Percentiles rank a stretch among this genome's conserved stretches.
Evolutionary conservation across 2,329 filamentous ascomycete species (phyloP).

Genomic region (Sporothrix curviconia): DNA sequence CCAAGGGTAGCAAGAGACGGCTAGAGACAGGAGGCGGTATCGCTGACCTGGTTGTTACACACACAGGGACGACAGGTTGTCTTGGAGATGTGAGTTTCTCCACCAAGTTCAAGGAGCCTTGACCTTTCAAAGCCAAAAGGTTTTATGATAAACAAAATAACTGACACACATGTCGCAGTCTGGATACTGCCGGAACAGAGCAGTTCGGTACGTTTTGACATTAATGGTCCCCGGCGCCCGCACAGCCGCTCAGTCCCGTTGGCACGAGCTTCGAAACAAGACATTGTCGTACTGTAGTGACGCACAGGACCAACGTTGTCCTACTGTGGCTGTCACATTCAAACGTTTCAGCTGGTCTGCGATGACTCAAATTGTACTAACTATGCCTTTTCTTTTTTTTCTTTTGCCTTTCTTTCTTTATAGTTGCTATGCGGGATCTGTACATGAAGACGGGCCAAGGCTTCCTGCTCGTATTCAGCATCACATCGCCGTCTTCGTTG

Average conservation of each 20-base stretch:
- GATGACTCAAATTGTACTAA: neutral
- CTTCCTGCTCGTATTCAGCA: conserved; percentile 87
- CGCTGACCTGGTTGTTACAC: conserved; percentile 29
- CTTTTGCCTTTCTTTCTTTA: too few species aligned
- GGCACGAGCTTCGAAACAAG: neutral
- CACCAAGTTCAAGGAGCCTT: too few species aligned
- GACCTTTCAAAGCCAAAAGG: too few species aligned
- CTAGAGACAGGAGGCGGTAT: neutral
- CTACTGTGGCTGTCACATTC: neutral
- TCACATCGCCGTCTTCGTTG: conserved; percentile 77
- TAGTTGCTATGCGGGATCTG: conserved; percentile 65
- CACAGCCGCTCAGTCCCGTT: neutral
- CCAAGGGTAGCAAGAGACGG: neutral
- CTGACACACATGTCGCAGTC: conserved; percentile 35
- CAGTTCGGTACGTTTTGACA: conserved; percentile 67
- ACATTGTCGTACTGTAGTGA: neutral
- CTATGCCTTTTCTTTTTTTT: too few species aligned
- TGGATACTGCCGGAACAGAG: conserved; percentile 86
- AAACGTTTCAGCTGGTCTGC: neutral
- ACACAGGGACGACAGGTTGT: conserved; percentile 75
- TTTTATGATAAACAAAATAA: conserved; percentile 3
- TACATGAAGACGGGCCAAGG: conserved; percentile 94
- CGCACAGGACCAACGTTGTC: neutral
- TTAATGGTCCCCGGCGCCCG: neutral
- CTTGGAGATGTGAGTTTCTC: conserved; percentile 70